Conservation (phyloP, 176 grass and related monocot species). For the Elaeis guineensis region DNA sequence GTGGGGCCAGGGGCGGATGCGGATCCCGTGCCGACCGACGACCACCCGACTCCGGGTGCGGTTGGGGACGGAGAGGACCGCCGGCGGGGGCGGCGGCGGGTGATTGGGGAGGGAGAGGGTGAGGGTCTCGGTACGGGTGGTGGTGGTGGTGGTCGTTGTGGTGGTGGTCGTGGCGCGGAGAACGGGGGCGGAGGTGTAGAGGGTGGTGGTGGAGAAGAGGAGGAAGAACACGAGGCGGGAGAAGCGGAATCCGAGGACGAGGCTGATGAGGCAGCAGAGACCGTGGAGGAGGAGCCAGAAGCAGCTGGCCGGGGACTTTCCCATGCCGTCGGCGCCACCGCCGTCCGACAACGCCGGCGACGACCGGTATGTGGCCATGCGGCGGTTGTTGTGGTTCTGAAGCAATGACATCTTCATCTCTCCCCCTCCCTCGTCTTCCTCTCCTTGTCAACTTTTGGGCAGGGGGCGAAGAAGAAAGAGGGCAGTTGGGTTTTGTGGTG, state of each 20-base stretch:
- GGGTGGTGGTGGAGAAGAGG: conserved; percentile 59
- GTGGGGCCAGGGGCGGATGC: conserved; percentile 61
- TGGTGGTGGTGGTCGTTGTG: conserved; percentile 10
- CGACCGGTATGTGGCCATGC: conserved; percentile 41
- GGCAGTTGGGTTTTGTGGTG: too few relatives aligned
- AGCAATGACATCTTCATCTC: conserved; percentile 58
- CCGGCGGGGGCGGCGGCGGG: conserved; percentile 17
- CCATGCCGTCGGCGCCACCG: conserved; percentile 3
- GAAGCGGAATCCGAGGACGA: conserved; percentile 85
- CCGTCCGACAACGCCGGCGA: conserved; percentile 20
- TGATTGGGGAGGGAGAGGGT: conserved; percentile 30
- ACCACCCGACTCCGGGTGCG: conserved; percentile 40
- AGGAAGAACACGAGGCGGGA: conserved; percentile 89
- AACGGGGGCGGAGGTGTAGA: conserved; percentile 19
- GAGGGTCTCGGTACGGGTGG: conserved; percentile 3
- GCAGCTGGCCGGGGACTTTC: conserved; percentile 27
- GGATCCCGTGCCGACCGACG: conserved; percentile 75
- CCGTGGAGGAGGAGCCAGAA: conserved; percentile 75
- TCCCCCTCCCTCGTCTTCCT: background rate
- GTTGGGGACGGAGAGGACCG: conserved; percentile 1
- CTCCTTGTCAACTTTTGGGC: background rate
- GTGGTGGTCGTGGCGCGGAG: conserved; percentile 17
- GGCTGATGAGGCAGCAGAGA: conserved; percentile 71
- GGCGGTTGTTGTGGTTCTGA: background rate
- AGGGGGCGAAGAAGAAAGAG: background rate